Evolutionary conservation across 106 monocot species (phyloP).

Genomic region (Agapanthus africanus): DNA sequence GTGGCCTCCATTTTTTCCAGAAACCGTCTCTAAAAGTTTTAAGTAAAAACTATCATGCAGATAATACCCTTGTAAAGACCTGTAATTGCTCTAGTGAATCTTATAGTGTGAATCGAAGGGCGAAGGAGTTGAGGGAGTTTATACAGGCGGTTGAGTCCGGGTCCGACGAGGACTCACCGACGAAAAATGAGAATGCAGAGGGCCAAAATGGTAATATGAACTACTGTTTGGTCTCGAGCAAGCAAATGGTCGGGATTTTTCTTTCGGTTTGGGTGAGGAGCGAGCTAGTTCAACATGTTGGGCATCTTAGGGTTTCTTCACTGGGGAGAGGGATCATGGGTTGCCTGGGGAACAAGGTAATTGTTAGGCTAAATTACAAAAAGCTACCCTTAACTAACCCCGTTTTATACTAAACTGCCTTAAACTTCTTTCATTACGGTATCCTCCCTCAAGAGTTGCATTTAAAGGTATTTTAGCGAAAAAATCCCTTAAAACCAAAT

Average conservation of each 20-base stretch:
- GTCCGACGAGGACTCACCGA: slow-evolving; percentile 35
- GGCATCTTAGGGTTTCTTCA: slow-evolving; percentile 67
- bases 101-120: slow-evolving; percentile 9
- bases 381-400: not conserved
- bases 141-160: slow-evolving; percentile 29
- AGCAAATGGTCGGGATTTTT: slow-evolving; percentile 97
- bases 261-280: slow-evolving; percentile 82
- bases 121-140: slow-evolving; percentile 54
- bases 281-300: slow-evolving; percentile 68
- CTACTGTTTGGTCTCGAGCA: slow-evolving; percentile 72
- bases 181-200: slow-evolving; percentile 1
- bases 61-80: slow-evolving; percentile 38
- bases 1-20: slow-evolving; percentile 50
- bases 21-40: slow-evolving; percentile 66
- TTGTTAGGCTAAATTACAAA: not conserved
- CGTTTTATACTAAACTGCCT: too few relatives aligned
- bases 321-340: slow-evolving; percentile 94
- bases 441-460: too few relatives aligned
- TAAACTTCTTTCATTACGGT: too few relatives aligned
- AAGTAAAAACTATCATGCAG: slow-evolving; percentile 45
- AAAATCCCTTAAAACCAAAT: not conserved
- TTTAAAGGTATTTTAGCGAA: not conserved
- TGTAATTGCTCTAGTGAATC: slow-evolving; percentile 60
- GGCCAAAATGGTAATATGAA: not conserved
- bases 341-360: slow-evolving; percentile 87